Evolutionary conservation across 1,284 basidiomycete genomes (phyloP).

Genomic region (Marasmius fiardii): DNA sequence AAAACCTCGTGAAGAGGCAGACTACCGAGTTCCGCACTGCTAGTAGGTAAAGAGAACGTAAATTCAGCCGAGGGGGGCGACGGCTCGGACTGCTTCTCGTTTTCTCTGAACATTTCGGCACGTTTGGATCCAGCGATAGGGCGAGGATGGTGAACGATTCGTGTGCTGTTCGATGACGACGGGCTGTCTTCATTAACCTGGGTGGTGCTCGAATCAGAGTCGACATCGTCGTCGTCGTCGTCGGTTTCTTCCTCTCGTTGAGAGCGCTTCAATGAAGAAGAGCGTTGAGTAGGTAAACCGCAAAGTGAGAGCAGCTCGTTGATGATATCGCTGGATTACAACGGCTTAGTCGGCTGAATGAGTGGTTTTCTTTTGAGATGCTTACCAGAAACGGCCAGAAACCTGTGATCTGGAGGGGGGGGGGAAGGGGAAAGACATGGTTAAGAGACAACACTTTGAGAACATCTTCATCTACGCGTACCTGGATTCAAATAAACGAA

Average conservation of each 20-base stretch:
- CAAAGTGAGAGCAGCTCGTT: slow-evolving; percentile 7
- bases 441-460: neutral
- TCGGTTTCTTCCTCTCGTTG: neutral
- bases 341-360: neutral
- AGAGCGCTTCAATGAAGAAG: neutral
- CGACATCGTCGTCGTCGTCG: neutral
- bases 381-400: slow-evolving; percentile 10
- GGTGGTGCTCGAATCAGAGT: neutral
- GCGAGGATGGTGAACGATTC: neutral
- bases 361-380: neutral
- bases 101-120: no score
- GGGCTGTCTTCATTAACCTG: no score
- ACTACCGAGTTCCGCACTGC: slow-evolving; percentile 11
- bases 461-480: slow-evolving; percentile 17
- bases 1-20: slow-evolving; percentile 10
- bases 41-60: slow-evolving; percentile 9
- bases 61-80: neutral
- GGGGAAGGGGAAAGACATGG: neutral
- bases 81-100: neutral
- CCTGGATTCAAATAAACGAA: slow-evolving; percentile 45
- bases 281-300: neutral
- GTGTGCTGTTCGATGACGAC: no score
- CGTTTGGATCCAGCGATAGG: neutral
- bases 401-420: slow-evolving; percentile 1
- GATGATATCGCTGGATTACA: slow-evolving; percentile 8